Conservation (phyloP, 1,284 basidiomycete species). For the Ustilago bromivora region DNA sequence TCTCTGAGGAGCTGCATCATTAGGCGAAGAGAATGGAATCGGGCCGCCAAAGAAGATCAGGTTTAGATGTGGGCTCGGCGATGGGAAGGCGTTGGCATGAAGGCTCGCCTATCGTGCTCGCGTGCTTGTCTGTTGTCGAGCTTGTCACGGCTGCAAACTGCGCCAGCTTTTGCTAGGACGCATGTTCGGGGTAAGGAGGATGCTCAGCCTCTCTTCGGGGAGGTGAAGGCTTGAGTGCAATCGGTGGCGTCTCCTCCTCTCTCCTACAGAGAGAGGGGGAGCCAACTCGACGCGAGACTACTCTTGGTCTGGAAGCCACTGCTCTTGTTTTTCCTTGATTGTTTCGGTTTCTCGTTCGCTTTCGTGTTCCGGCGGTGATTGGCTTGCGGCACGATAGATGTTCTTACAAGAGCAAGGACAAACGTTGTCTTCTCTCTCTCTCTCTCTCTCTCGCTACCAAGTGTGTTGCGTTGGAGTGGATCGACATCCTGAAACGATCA, state of each 20-base stretch:
- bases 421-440: not conserved
- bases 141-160: conserved; percentile 31
- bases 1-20: conserved; percentile 26
- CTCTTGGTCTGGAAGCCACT: conserved; percentile 62
- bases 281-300: conserved; percentile 69
- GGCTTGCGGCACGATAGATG: not conserved
- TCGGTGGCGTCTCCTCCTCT: conserved; percentile 63
- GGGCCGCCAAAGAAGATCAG: conserved; percentile 53
- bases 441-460: not conserved
- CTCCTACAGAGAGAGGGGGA: conserved; percentile 12
- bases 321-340: conserved; percentile 1
- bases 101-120: not conserved
- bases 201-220: conserved; percentile 36
- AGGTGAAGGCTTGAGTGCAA: conserved; percentile 66
- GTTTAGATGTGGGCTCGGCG: conserved; percentile 20
- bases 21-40: conserved; percentile 53
- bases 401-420: not conserved
- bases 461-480: not conserved
- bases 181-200: conserved; percentile 56
- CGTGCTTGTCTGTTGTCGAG: not conserved
- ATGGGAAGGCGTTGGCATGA: not conserved
- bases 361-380: not conserved
- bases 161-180: conserved; percentile 41
- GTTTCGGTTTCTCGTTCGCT: conserved; percentile 6
- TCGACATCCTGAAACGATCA: conserved; percentile 19